Evolutionary conservation across 176 grass and related monocot genomes (phyloP).

Genomic region (Alloteropsis semialata): DNA sequence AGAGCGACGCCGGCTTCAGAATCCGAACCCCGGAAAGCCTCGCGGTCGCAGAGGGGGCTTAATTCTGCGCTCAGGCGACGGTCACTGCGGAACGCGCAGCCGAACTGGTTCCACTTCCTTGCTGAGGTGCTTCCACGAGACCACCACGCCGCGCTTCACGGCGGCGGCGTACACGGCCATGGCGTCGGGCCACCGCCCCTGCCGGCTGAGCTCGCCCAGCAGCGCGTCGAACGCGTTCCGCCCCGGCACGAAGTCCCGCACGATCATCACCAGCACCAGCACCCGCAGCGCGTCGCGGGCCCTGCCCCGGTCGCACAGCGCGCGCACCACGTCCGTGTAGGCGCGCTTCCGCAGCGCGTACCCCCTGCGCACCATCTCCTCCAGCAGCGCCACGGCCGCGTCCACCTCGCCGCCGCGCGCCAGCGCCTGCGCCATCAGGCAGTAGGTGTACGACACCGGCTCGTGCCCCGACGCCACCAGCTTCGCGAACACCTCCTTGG

Average conservation of each 20-base stretch:
- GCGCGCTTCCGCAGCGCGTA: constrained; percentile 70
- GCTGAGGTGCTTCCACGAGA: constrained; percentile 49
- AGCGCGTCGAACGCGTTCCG: constrained; percentile 72
- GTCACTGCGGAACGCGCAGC: constrained; percentile 29
- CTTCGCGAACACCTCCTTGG: constrained; percentile 51
- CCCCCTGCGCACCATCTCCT: constrained; percentile 67
- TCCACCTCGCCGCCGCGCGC: constrained; percentile 72
- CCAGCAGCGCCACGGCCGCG: constrained; percentile 50
- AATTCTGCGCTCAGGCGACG: background rate
- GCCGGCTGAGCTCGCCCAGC: constrained; percentile 54
- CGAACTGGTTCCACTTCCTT: constrained; percentile 18
- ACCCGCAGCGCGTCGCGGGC: constrained; percentile 61
- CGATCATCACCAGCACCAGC: constrained; percentile 66
- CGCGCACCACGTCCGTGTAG: constrained; percentile 74
- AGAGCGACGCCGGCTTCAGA: background rate
- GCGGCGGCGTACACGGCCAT: constrained; percentile 78
- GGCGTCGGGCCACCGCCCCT: constrained; percentile 55
- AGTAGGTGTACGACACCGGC: constrained; percentile 76
- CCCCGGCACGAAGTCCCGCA: constrained; percentile 57
- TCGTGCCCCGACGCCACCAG: constrained; percentile 40
- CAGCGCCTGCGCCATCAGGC: constrained; percentile 90
- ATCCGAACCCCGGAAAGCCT: background rate
- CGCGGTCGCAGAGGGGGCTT: background rate
- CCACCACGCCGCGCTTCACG: constrained; percentile 55
- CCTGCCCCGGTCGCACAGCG: constrained; percentile 58